A percentile compares a stretch with the other conserved stretches of the same genome.
These are phyloP conservation scores for Fusarium paranaense DNA, from an alignment of 2,329 filamentous ascomycete genomes.

Conservation along the genomic window DNA sequence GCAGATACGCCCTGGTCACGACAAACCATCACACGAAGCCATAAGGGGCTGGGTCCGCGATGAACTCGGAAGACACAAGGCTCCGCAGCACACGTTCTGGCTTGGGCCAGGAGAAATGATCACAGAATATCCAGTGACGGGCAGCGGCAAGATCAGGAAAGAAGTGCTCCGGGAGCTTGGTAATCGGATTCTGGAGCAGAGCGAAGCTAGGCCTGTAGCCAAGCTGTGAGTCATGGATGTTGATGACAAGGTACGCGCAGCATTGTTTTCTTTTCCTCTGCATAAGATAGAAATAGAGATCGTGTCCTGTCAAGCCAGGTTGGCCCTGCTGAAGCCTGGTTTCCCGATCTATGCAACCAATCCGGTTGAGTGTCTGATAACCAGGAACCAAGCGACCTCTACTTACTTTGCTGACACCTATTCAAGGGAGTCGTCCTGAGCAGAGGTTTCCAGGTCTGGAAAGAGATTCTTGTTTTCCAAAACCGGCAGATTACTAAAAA, in stretches of 20 bases:
- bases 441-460: neutral
- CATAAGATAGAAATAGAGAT: neutral
- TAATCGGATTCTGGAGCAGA: neutral
- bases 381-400: neutral
- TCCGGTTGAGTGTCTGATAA: neutral
- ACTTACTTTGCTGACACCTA: neutral
- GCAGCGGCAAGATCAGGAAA: neutral
- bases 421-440: neutral
- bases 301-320: neutral
- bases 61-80: neutral
- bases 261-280: neutral
- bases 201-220: neutral
- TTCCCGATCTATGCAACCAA: neutral
- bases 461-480: neutral
- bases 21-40: neutral
- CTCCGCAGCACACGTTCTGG: neutral
- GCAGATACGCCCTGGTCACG: neutral
- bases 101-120: neutral
- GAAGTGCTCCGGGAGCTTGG: neutral
- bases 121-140: neutral
- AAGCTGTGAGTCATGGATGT: neutral
- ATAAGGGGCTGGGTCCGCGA: neutral
- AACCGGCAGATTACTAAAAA: neutral
- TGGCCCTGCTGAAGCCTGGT: neutral
- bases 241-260: neutral